Conservation (phyloP, 176 grass and related monocot species). For the Sorghum bicolor region Sorghum_bicolor_NCBIv3 NC_012870.2:5059501-5060000, state of each 20-base stretch:
- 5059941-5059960: slow-evolving; percentile 86
- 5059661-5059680: slow-evolving; percentile 29
- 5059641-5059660: slow-evolving; percentile 24
- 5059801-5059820: slow-evolving; percentile 75
- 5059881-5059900: slow-evolving; percentile 89
- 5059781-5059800: slow-evolving; percentile 77
- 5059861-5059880: slow-evolving; percentile 71
- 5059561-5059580: slow-evolving; percentile 20
- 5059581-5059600: not conserved
- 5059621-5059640: not conserved
- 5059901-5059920: slow-evolving; percentile 88
- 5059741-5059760: slow-evolving; percentile 60
- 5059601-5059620: not conserved
- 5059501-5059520: not conserved
- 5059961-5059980: slow-evolving; percentile 60
- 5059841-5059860: slow-evolving; percentile 87
- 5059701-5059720: slow-evolving; percentile 36
- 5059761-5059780: slow-evolving; percentile 70
- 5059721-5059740: slow-evolving; percentile 45
- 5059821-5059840: slow-evolving; percentile 87
- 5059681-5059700: slow-evolving; percentile 22
- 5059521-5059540: not conserved
- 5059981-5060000: slow-evolving; percentile 70
- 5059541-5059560: not conserved
- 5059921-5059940: slow-evolving; percentile 74